Evolutionary conservation across 2,329 filamentous ascomycete genomes (phyloP).

Genomic region (Alternaria ethzedia): DNA sequence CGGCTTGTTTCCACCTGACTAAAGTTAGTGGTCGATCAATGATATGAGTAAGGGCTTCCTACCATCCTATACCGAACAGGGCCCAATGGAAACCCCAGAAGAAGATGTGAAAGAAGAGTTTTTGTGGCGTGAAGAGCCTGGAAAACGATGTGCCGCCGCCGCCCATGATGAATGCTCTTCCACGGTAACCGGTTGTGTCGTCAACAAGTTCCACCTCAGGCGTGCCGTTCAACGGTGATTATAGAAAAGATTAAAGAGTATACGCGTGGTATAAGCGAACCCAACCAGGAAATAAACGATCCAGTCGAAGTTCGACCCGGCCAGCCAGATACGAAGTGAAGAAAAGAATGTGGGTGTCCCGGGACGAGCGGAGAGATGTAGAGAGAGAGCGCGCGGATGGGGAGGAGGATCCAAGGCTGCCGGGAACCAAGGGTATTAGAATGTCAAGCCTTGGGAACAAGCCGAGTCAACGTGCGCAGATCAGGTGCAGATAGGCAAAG

Average conservation of each 20-base stretch:
- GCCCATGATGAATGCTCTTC: slow-evolving; percentile 16
- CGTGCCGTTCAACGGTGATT: slow-evolving; percentile 44
- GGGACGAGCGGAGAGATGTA: slow-evolving; percentile 35
- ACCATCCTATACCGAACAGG: slow-evolving; percentile 88
- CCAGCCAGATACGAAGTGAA: slow-evolving; percentile 51
- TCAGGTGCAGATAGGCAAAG: slow-evolving; percentile 43
- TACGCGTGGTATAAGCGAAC: slow-evolving; percentile 41
- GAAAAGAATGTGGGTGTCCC: slow-evolving; percentile 49
- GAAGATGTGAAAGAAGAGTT: slow-evolving; percentile 78
- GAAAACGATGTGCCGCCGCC: slow-evolving; percentile 13
- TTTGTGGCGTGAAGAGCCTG: slow-evolving; percentile 65
- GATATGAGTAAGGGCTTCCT: slow-evolving; percentile 48
- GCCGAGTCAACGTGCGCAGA: slow-evolving; percentile 34
- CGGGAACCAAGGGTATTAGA: slow-evolving; percentile 47
- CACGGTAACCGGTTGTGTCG: neutral
- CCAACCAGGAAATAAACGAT: slow-evolving; percentile 40
- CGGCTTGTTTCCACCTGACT: slow-evolving; percentile 76
- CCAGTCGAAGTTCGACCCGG: slow-evolving; percentile 49
- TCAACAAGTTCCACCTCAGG: slow-evolving; percentile 10
- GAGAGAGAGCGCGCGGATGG: slow-evolving; percentile 37
- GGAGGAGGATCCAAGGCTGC: slow-evolving; percentile 39
- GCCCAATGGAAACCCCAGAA: slow-evolving; percentile 82
- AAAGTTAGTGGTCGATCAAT: slow-evolving; percentile 7
- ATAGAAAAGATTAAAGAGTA: slow-evolving; percentile 42
- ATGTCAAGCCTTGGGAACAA: slow-evolving; percentile 31